Evolutionary conservation across 2,329 filamentous ascomycete genomes (phyloP).

Genomic region (Talaromyces sp.): DNA sequence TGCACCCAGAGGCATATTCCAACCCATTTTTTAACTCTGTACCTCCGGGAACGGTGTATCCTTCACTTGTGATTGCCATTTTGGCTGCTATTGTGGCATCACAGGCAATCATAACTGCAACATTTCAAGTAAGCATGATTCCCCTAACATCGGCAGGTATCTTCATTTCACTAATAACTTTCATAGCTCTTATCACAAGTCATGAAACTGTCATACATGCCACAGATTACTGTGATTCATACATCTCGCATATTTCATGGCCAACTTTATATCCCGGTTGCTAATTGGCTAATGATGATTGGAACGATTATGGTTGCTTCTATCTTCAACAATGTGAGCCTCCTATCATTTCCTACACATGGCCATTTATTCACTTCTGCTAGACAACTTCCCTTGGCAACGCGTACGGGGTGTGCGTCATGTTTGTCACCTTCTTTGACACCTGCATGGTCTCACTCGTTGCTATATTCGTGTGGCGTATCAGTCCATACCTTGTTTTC

Average conservation of each 20-base stretch:
- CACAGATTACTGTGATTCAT: conserved; percentile 68
- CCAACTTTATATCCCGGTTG: conserved; percentile 70
- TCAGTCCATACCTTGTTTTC: conserved; percentile 57
- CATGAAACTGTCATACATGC: conserved; percentile 70
- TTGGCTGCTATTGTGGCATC: conserved; percentile 60
- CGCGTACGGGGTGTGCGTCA: conserved; percentile 75
- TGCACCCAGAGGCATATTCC: conserved; percentile 55
- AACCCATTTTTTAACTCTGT: conserved; percentile 72
- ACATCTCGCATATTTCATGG: conserved; percentile 67
- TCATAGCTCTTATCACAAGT: conserved; percentile 57
- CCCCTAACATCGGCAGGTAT: background rate
- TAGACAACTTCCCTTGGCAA: conserved; percentile 65
- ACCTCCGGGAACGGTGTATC: conserved; percentile 64
- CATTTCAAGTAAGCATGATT: conserved; percentile 54
- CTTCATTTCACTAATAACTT: background rate
- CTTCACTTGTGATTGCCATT: conserved; percentile 63
- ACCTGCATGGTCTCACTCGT: conserved; percentile 70
- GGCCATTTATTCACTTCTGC: background rate
- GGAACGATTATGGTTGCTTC: conserved; percentile 68
- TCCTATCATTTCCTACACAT: background rate
- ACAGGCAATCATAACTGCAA: conserved; percentile 72
- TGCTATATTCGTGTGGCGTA: conserved; percentile 67
- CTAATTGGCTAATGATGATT: conserved; percentile 73
- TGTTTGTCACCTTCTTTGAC: conserved; percentile 73
- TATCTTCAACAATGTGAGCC: conserved; percentile 59